These are phyloP conservation scores for Arctium lappa DNA, from an alignment of 129 eudicot genomes.

Conservation along the genomic window DNA sequence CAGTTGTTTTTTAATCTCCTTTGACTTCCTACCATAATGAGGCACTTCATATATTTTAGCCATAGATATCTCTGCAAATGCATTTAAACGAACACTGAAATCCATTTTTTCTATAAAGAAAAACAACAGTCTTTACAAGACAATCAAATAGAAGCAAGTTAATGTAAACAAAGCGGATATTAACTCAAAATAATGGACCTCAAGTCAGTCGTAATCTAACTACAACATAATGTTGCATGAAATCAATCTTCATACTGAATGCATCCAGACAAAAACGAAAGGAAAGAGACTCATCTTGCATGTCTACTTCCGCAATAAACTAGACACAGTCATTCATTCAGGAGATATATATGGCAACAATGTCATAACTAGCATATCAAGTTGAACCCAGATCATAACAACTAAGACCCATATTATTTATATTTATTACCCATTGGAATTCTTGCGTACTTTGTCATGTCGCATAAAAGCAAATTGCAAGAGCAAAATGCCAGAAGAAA, in stretches of 20 bases:
- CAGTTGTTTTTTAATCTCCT: constrained; percentile 26
- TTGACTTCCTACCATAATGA: constrained; percentile 19
- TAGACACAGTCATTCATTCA: not conserved
- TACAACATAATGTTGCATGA: not conserved
- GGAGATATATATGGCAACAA: not conserved
- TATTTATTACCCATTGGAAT: not conserved
- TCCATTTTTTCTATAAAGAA: not conserved
- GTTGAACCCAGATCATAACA: no score
- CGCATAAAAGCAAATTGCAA: not conserved
- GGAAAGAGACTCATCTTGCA: not conserved
- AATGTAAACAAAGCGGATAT: not conserved
- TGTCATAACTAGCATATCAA: no score
- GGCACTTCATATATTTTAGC: constrained; percentile 37
- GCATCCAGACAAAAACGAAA: not conserved
- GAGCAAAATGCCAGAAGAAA: not conserved
- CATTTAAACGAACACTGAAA: constrained; percentile 1
- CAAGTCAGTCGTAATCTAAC: not conserved
- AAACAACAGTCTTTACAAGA: not conserved
- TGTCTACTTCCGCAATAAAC: not conserved
- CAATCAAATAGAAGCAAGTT: not conserved
- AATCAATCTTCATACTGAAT: not conserved
- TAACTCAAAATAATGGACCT: not conserved
- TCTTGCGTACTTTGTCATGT: not conserved
- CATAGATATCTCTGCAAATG: constrained; percentile 36
- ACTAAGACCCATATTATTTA: no score